These are phyloP conservation scores for Eutrema salsugineum DNA, from an alignment of 441 rosid species.

Conservation along the genomic window DNA sequence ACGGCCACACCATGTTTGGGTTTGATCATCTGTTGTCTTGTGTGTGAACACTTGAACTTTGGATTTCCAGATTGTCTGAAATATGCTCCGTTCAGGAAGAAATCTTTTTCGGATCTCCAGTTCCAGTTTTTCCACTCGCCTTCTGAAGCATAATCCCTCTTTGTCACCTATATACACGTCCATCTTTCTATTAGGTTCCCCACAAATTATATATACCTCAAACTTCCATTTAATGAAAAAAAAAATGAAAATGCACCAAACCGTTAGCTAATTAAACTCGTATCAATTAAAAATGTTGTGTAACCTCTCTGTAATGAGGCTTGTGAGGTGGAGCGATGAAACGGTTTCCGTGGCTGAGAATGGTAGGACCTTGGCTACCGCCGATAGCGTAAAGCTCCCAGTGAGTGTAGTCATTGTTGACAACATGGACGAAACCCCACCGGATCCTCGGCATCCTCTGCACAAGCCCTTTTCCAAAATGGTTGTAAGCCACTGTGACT, in stretches of 20 bases:
- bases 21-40: constrained; percentile 36
- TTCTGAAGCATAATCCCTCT: constrained; percentile 38
- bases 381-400: constrained; percentile 83
- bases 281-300: background rate
- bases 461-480: constrained; percentile 70
- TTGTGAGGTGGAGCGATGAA: constrained; percentile 49
- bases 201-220: background rate
- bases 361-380: constrained; percentile 62
- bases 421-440: constrained; percentile 74
- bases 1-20: constrained; percentile 42
- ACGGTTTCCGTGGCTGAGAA: constrained; percentile 70
- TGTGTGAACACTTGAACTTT: background rate
- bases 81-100: constrained; percentile 49
- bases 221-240: background rate
- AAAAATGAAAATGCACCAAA: background rate
- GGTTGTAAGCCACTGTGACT: constrained; percentile 83
- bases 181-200: background rate
- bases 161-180: constrained; percentile 34
- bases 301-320: constrained; percentile 27
- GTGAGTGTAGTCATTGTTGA: constrained; percentile 77
- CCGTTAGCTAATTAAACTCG: background rate
- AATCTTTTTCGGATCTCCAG: constrained; percentile 50
- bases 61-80: constrained; percentile 40
- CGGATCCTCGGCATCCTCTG: constrained; percentile 92
- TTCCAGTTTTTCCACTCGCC: constrained; percentile 47